Evolutionary conservation across 805 yeast genomes (phyloP), one percentile per base, ranked within the genome.

Genomic region (Cyberlindnera galapagoensis): DNA sequence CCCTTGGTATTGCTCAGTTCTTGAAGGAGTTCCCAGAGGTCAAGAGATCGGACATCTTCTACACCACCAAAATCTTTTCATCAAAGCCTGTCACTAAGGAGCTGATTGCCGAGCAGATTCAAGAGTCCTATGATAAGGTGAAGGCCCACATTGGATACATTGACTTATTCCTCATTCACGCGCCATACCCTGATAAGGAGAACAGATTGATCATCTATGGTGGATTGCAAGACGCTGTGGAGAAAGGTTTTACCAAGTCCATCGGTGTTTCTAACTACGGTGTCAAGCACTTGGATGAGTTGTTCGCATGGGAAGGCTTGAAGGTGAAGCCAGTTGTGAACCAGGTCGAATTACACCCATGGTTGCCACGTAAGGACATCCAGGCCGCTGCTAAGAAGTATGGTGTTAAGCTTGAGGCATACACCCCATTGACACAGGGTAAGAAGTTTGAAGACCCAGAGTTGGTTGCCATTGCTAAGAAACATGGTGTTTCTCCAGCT

Each of bases 251-350:
- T 28, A 74, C 80, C 33, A 70, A 66, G 46, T 67, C 82, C 10
- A 74, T 84, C 35, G 95, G 94, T 29, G 88, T 84, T 11, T 82
- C 94, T 7, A 82, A 82, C 59, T 83, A 67, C 47, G 84, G 85
- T 28, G 49, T 56, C 11, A 58, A 55, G 5, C 85, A 77, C 50
- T 52, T 83, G 16, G 68, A 76, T 36, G 80, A 80, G 51, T 56
- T 83, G 27, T 59, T 80, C 26, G 44, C 51, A 3, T 76, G 83
- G 80, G 67, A 67, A 4, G 73, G 64, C 2, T 49, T 73, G 39
- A 67, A 56, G 38, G 50, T 69, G 32, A 63, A 59, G 38, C 84
- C 85, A 4, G 65, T 59, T 36, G 76, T 79, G 20, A 73, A 80
- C 50, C 88, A 80, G 55, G 74, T 81, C 39, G 88, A 81, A 48